Evolutionary conservation across 768 basidiomycete genomes (phyloP), one percentile per base, ranked within the genome.

Genomic region (Coprinopsis marcescibilis): DNA sequence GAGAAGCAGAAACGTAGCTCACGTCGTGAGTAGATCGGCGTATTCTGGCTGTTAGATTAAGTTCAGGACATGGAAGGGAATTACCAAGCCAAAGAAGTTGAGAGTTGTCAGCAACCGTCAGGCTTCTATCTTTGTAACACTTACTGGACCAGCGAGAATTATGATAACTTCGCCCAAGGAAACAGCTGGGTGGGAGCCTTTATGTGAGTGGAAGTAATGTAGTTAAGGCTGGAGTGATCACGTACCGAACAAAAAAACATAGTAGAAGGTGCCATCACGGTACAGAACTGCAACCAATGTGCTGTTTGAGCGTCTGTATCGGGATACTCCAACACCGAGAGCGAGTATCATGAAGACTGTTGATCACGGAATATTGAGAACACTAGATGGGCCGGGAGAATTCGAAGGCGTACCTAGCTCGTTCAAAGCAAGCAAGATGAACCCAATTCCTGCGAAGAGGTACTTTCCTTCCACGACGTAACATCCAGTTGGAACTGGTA

Each of bases 261-360:
- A 63, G 40, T 58, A 60, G n/a, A 49, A 48, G 33, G 55, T 49
- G 2, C 61, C 59, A 24, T 63, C 61, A 17, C 55, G 52, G 40
- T 57, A 62, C 1, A 62, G 35, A 1, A 55, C 52, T 4, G 41
- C 36, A 8, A 63, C 46, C 1, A 63, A 44, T 0, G 51, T 53
- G 34, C 53, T 62, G 21, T 41, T 39, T 2, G 54, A 50, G 37
- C 56, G 48, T 15, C 59, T 50, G 39, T 53, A 60, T 23, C 50
- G 53, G 11, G 43, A 53, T 20, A 59, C 12, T 4, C 59, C 56
- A 24, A 60, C 48, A 51, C 54, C 59, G 1, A 60, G 39, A 1
- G 53, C 59, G 17, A 58, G 46, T 0, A 49, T 36, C 59, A 63
- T 60, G 30, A 60, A 56, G 15, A 51, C 61, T 63, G 37, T 11